Conservation (phyloP, 352 stramenopile species). For the Globisporangium rhizosaccharum region DNA sequence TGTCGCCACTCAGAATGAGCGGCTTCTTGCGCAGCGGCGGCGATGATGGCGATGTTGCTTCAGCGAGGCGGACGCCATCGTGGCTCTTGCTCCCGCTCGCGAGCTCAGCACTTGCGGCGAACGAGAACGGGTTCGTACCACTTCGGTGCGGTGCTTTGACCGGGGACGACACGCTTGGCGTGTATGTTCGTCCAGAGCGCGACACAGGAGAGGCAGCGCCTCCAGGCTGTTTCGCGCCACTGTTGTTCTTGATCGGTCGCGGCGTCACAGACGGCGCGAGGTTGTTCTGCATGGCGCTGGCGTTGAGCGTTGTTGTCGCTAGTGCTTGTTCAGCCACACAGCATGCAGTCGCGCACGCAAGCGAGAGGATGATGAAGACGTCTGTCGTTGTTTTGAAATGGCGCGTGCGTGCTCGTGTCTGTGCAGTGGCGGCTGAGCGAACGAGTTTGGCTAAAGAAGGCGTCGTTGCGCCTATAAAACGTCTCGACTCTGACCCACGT, state of each 20-base stretch:
- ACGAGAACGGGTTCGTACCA: conserved; percentile 10
- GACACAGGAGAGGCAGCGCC: conserved; percentile 8
- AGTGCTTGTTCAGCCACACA: too few species aligned
- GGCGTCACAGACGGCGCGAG: conserved; percentile 61
- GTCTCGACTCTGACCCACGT: too few species aligned
- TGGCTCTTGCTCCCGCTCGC: conserved; percentile 1
- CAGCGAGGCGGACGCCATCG: conserved; percentile 19
- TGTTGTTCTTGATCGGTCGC: conserved; percentile 36
- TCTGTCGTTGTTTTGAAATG: too few species aligned
- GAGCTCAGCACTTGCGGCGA: background rate
- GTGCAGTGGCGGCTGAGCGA: background rate
- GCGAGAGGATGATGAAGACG: too few species aligned
- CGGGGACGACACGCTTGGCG: conserved; percentile 42
- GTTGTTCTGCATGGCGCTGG: conserved; percentile 20
- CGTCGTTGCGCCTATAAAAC: too few species aligned
- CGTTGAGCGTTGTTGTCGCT: too few species aligned
- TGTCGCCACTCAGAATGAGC: conserved; percentile 59
- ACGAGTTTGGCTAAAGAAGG: background rate
- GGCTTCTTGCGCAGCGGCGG: conserved; percentile 46
- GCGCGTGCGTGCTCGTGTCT: too few species aligned
- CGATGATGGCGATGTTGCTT: conserved; percentile 20
- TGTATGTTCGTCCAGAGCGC: conserved; percentile 44
- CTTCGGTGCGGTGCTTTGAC: conserved; percentile 23
- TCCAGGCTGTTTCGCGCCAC: conserved; percentile 6
- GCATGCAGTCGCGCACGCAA: too few species aligned